Percentiles rank a stretch among this genome's conserved stretches.
Evolutionary conservation across 2,329 filamentous ascomycete species (phyloP).

Genomic region (Fusarium liriodendri): DNA sequence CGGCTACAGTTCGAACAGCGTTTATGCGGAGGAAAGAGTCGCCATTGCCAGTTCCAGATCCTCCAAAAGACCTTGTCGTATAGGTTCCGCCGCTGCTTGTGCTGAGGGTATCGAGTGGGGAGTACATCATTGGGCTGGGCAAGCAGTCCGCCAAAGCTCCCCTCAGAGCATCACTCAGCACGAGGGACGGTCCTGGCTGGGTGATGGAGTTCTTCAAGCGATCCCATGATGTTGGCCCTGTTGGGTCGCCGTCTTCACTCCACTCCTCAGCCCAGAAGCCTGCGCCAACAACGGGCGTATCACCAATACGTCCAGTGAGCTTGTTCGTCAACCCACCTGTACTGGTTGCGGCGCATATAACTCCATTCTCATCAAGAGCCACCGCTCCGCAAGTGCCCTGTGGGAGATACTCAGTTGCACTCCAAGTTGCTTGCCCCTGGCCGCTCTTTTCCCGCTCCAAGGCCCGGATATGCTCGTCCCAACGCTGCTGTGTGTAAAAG

Average conservation of each 20-base stretch:
- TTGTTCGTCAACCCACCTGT: conserved; percentile 91
- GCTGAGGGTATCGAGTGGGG: conserved; percentile 39
- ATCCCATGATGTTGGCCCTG: conserved; percentile 24
- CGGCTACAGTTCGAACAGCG: conserved; percentile 77
- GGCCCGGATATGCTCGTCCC: conserved; percentile 80
- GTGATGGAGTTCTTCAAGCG: conserved; percentile 21
- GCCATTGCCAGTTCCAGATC: conserved; percentile 88
- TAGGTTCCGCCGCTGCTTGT: not conserved
- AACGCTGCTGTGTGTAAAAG: conserved; percentile 82
- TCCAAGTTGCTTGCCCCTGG: conserved; percentile 62
- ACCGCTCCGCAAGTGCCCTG: conserved; percentile 90
- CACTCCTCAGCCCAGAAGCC: conserved; percentile 94
- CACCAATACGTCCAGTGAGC: conserved; percentile 83
- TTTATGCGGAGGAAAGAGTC: conserved; percentile 83
- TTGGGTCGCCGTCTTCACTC: conserved; percentile 61
- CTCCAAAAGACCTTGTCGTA: conserved; percentile 59
- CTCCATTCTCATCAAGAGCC: conserved; percentile 80
- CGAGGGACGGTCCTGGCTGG: conserved; percentile 17
- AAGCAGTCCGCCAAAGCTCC: conserved; percentile 70
- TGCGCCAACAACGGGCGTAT: conserved; percentile 85
- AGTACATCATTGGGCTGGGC: conserved; percentile 59
- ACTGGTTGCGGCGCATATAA: conserved; percentile 75
- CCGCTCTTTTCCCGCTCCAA: conserved; percentile 60
- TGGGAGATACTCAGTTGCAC: conserved; percentile 74
- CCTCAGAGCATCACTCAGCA: conserved; percentile 53